Conservation (phyloP, 306 rosid genomes). For the Prosopis cineraria region DNA sequence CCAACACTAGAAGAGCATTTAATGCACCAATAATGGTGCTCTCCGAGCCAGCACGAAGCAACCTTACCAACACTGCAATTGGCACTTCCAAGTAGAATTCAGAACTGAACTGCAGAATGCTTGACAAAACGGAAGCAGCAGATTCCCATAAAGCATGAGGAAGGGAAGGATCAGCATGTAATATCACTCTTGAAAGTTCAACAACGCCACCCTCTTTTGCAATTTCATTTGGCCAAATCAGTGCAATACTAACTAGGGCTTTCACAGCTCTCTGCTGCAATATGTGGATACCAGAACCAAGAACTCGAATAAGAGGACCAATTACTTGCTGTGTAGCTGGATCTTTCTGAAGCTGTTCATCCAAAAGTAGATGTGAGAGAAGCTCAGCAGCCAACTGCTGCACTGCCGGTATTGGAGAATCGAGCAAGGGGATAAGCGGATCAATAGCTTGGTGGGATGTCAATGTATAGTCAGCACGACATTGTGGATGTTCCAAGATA, state of each 20-base stretch:
- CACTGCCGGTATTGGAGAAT: slow-evolving; percentile 88
- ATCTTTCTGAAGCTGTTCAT: slow-evolving; percentile 92
- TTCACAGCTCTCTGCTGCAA: slow-evolving; percentile 97
- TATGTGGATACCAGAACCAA: slow-evolving; percentile 88
- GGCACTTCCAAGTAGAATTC: slow-evolving; percentile 98
- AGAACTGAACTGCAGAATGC: slow-evolving; percentile 95
- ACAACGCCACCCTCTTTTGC: slow-evolving; percentile 96
- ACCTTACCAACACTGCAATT: slow-evolving; percentile 91
- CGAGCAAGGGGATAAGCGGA: slow-evolving; percentile 90
- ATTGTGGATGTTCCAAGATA: slow-evolving; percentile 91
- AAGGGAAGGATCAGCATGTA: slow-evolving; percentile 93
- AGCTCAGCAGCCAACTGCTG: slow-evolving; percentile 99
- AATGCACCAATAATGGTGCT: slow-evolving; percentile 83
- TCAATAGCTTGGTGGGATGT: slow-evolving; percentile 87
- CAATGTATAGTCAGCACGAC: slow-evolving; percentile 85
- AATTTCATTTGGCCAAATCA: slow-evolving; percentile 95
- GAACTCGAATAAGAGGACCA: slow-evolving; percentile 85
- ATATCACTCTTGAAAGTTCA: slow-evolving; percentile 89
- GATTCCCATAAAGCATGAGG: slow-evolving; percentile 99
- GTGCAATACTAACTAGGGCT: slow-evolving; percentile 93
- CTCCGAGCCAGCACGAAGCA: slow-evolving; percentile 96
- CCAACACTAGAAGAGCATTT: slow-evolving; percentile 95
- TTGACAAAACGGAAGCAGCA: slow-evolving; percentile 90
- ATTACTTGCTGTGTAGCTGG: slow-evolving; percentile 86
- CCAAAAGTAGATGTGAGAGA: slow-evolving; percentile 83